These are phyloP conservation scores for Biscutella laevigata DNA, from an alignment of 441 rosid genomes.

Conservation along the genomic window DNA sequence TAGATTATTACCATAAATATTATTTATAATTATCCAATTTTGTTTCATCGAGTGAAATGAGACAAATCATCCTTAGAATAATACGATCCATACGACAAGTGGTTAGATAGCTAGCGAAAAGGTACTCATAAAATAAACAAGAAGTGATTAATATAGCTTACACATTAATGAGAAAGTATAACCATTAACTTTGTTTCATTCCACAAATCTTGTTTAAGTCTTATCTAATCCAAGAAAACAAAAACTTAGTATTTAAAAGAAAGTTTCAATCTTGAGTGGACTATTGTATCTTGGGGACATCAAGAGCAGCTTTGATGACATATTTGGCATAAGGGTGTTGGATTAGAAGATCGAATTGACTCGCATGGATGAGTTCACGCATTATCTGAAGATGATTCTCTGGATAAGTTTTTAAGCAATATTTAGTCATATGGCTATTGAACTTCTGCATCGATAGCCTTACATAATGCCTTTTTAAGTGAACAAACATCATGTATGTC, in stretches of 20 bases:
- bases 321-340: constrained; percentile 81
- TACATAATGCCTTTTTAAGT: constrained; percentile 48
- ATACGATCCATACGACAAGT: constrained; percentile 30
- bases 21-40: too few relatives aligned
- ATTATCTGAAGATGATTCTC: constrained; percentile 50
- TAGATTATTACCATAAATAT: too few relatives aligned
- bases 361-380: constrained; percentile 46
- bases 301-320: constrained; percentile 66
- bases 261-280: background rate
- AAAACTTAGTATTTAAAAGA: background rate
- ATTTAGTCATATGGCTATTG: constrained; percentile 73
- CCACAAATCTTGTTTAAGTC: background rate
- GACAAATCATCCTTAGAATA: constrained; percentile 30
- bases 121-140: too few relatives aligned
- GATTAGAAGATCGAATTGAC: constrained; percentile 53
- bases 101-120: constrained; percentile 28
- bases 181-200: too few relatives aligned
- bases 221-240: background rate
- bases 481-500: constrained; percentile 36
- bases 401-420: constrained; percentile 42
- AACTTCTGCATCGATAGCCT: constrained; percentile 66
- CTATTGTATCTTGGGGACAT: constrained; percentile 45
- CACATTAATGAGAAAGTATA: too few relatives aligned
- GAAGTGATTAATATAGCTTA: too few relatives aligned
- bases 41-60: constrained; percentile 22